Percentiles rank a stretch among this genome's conserved stretches.
phyloP scores from a whole-genome alignment of 805 yeast species.

The Yamadazyma paraphyllophila region DNA sequence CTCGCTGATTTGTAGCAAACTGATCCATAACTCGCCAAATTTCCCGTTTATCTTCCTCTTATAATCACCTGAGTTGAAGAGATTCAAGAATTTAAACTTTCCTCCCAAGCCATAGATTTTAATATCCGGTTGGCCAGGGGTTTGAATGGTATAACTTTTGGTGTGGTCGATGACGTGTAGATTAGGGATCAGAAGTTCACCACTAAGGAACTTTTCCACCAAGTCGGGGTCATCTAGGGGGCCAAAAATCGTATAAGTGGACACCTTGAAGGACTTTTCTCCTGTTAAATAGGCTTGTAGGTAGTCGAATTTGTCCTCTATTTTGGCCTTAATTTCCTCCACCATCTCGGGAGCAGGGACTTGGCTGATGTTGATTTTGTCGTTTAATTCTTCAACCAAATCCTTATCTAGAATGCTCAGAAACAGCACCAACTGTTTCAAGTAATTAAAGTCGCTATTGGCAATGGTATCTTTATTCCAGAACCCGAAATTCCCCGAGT shows the following conservation, averaged over 20 bases:
- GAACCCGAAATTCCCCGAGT: conserved; percentile 81
- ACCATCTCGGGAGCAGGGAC: conserved; percentile 12
- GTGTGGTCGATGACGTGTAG: conserved; percentile 61
- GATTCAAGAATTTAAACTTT: conserved; percentile 58
- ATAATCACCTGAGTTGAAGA: conserved; percentile 39
- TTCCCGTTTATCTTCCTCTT: conserved; percentile 21
- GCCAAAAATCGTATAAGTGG: conserved; percentile 78
- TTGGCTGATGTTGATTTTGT: conserved; percentile 37
- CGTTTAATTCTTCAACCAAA: conserved; percentile 50
- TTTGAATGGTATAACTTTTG: conserved; percentile 37
- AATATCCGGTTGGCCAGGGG: conserved; percentile 39
- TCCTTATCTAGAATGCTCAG: conserved; percentile 55
- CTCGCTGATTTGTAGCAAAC: conserved; percentile 68
- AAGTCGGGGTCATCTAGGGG: conserved; percentile 73
- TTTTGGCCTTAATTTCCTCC: conserved; percentile 9
- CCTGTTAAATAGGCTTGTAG: conserved; percentile 27
- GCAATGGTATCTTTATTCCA: conserved; percentile 57
- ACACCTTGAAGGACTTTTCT: conserved; percentile 45
- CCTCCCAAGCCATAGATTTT: conserved; percentile 74
- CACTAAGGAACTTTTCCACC: conserved; percentile 57
- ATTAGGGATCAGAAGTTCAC: conserved; percentile 54
- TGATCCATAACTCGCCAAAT: conserved; percentile 69
- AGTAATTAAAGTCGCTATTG: conserved; percentile 51
- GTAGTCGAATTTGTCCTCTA: conserved; percentile 9
- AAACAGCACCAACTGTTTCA: conserved; percentile 66